Percentiles rank a stretch among this genome's conserved stretches.
Conservation (phyloP, 2,329 filamentous ascomycete genomes). For the Scedosporium boydii region DNA sequence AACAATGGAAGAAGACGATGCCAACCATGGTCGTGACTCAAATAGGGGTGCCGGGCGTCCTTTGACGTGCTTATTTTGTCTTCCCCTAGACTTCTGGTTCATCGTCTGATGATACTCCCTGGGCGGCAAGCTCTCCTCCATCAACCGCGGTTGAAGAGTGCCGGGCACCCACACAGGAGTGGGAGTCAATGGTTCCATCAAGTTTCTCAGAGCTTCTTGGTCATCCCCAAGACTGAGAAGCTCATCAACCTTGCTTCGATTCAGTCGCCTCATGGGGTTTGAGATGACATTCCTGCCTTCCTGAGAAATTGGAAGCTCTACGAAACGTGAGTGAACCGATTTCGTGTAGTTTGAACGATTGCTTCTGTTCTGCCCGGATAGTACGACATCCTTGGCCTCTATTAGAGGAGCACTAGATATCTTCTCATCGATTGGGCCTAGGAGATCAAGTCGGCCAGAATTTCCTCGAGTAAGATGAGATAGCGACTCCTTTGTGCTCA, state of each 20-base stretch:
- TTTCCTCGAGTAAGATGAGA: too few relatives aligned
- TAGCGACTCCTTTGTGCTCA: too few relatives aligned
- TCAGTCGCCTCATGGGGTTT: not conserved
- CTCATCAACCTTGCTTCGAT: not conserved
- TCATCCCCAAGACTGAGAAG: not conserved
- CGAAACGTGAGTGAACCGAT: not conserved
- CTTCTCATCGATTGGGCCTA: not conserved
- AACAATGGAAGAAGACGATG: too few relatives aligned
- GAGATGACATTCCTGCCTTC: not conserved
- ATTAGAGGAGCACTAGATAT: not conserved
- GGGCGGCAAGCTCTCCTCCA: constrained; percentile 5
- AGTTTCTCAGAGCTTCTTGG: not conserved
- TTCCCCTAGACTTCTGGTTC: constrained; percentile 11
- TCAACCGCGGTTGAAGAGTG: constrained; percentile 4
- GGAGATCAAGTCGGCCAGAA: not conserved
- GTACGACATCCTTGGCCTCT: not conserved
- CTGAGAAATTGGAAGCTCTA: not conserved
- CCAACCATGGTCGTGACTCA: too few relatives aligned
- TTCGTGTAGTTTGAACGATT: not conserved
- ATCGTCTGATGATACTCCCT: constrained; percentile 14
- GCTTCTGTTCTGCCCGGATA: not conserved
- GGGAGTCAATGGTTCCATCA: not conserved
- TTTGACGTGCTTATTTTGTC: not conserved
- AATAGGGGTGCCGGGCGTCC: not conserved
- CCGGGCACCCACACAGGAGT: not conserved